Base-by-base conservation (phyloP, 139 green algal genomes). In the Ettlia oleoabundans region DNA sequence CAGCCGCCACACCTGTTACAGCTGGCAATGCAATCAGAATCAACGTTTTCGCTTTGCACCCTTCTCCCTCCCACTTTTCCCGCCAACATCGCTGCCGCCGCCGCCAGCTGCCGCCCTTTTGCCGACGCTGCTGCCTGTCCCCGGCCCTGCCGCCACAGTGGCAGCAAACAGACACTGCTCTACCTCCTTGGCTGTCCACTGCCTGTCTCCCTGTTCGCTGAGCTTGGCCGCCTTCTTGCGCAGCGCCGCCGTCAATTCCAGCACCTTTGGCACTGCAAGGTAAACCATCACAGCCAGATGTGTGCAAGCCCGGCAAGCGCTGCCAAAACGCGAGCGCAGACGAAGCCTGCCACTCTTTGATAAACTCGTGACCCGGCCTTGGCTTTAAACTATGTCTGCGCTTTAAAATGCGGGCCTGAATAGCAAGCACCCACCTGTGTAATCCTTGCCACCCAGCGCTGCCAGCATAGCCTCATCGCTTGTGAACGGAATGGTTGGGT, bases 381-480 rank as follows among this genome's bases (percentile, higher is more conserved):
- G n/a, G n/a, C n/a, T n/a, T n/a, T n/a, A n/a, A n/a, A n/a, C n/a
- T n/a, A n/a, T n/a, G n/a, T n/a, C n/a, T n/a, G n/a, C n/a, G n/a
- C n/a, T n/a, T n/a, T n/a, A n/a, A n/a, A n/a, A n/a, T n/a, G n/a
- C n/a, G n/a, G n/a, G n/a, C n/a, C n/a, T n/a, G n/a, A n/a, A n/a
- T n/a, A n/a, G n/a, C n/a, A n/a, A n/a, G n/a, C n/a, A n/a, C 33
- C 6, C 53, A 13, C 71, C 67, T 21, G 85, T 93, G 77, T 93
- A 93, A 21, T 88, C 72, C 52, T 72, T 84, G 21, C 22, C 41
- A 3, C 78, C 74, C 19, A 89, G 62, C 15, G 65, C 83, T 6
- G 77, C 88, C 62, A 74, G 70, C 74, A 91, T 43, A 0, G 93
- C 89, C 70, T 94, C 87, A 53, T 95, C 90, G 0, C 77, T 89